Base-by-base conservation (phyloP, 1,139 yeast species). In the Pneumocystis jirovecii region DNA sequence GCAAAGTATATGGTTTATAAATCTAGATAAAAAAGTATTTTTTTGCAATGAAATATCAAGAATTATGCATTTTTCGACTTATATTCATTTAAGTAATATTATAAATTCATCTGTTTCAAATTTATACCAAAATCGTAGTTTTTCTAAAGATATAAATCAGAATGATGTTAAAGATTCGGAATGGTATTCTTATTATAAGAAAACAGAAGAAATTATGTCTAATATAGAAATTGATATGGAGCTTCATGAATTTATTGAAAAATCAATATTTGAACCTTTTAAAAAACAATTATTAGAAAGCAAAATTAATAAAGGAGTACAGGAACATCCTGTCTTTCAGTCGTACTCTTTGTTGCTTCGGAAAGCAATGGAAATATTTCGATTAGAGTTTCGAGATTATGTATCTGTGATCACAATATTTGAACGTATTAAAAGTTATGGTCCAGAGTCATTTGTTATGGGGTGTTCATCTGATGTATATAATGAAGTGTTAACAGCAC, bases 391-490 rank as follows among this genome's bases (percentile, higher is more conserved):
- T 68, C 68, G 70, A 12, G 75, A 77, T 8, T 78, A 80, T 3
- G 69, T 73, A 2, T 76, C 75, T 1, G 80, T 81, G 0, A 65
- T 78, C 7, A 69, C 79, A 1, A 66, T 80, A 35, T 79, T 80
- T 68, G 77, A 78, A 61, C 64, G 70, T 17, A 70, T 78, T 17
- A 79, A 78, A 66, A 71, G 72, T 17, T 72, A 71, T 59, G 74
- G 77, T 42, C 66, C 75, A 15, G 76, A 76, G 61, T 74, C 75
- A 10, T 79, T 75, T 65, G 73, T 78, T 34, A 73, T 74, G n/a
- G 75, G 79, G 0, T 78, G 81, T 65, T 75, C 78, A 3, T 74
- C 75, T 12, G 76, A 72, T 10, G 79, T 77, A 5, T 79, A 79
- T 70, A 79, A 79, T 68, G 73, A 73, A 64, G 73, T 77, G 61